These are phyloP conservation scores for Kwoniella sp. DNA, from an alignment of 768 basidiomycete genomes.

Conservation along the genomic window DNA sequence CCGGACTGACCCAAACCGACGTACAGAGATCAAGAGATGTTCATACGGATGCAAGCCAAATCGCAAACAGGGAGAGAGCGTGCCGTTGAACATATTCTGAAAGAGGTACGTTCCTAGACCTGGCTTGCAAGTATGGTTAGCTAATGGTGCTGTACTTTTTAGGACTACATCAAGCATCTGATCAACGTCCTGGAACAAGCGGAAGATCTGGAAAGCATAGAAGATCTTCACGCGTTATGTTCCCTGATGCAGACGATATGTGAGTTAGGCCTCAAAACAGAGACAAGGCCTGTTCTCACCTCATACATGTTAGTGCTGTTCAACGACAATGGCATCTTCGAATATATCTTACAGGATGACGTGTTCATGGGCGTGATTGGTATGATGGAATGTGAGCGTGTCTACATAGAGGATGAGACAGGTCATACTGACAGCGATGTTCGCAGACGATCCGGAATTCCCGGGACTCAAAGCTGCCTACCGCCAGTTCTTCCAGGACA, in stretches of 20 bases:
- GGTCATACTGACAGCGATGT: background rate
- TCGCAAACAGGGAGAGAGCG: slow-evolving; percentile 72
- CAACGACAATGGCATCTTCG: slow-evolving; percentile 90
- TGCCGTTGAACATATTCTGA: slow-evolving; percentile 80
- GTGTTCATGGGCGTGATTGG: slow-evolving; percentile 88
- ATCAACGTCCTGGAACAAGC: slow-evolving; percentile 79
- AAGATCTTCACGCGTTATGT: slow-evolving; percentile 85
- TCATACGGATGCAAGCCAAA: slow-evolving; percentile 56
- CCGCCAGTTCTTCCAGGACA: slow-evolving; percentile 81
- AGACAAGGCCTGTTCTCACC: background rate
- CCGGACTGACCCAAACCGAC: slow-evolving; percentile 14
- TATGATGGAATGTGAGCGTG: slow-evolving; percentile 85
- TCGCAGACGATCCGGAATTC: slow-evolving; percentile 89
- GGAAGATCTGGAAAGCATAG: slow-evolving; percentile 86
- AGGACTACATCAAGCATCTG: slow-evolving; percentile 85
- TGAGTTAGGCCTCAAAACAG: slow-evolving; percentile 52
- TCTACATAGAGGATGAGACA: background rate
- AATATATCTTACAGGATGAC: slow-evolving; percentile 89
- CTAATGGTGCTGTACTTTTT: background rate
- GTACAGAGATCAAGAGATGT: slow-evolving; percentile 37
- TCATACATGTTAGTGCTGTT: slow-evolving; percentile 61
- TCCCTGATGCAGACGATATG: slow-evolving; percentile 90
- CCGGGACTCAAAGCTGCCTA: slow-evolving; percentile 95
- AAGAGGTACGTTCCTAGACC: slow-evolving; percentile 4
- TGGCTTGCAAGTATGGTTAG: no score